Evolutionary conservation across 208 protist genomes (phyloP).

Genomic region (Leishmania lainsoni): DNA sequence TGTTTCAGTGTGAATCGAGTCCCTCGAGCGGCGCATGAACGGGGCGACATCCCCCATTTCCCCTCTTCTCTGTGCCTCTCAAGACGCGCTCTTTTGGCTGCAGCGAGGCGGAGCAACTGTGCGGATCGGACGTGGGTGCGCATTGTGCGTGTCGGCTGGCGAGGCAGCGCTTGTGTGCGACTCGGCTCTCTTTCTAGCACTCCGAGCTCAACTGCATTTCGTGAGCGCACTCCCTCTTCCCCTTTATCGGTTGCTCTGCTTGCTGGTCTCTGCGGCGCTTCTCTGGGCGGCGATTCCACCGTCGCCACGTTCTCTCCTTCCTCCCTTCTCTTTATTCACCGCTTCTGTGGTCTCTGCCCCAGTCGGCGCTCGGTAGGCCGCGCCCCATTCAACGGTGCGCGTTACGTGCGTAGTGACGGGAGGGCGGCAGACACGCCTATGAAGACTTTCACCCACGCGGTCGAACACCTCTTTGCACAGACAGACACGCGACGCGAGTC

Average conservation of each 20-base stretch:
- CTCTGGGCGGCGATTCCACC: neutral
- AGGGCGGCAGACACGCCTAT: neutral
- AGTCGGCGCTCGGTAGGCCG: neutral
- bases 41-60: neutral
- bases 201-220: neutral
- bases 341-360: neutral
- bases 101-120: neutral
- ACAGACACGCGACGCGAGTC: neutral
- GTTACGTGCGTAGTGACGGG: neutral
- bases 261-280: neutral
- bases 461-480: neutral
- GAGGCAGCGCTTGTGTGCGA: neutral
- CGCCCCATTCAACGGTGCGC: neutral
- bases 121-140: neutral
- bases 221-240: neutral
- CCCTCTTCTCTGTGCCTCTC: neutral
- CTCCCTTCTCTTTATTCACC: neutral
- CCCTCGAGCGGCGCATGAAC: neutral
- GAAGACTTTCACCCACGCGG: neutral
- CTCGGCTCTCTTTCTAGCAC: neutral
- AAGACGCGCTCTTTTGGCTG: neutral
- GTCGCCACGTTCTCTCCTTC: neutral
- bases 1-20: neutral
- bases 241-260: neutral
- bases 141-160: neutral